A percentile compares a stretch with the other conserved stretches of the same genome.
Evolutionary conservation across 768 basidiomycete species (phyloP).

Genomic region (Holtermannia corniformis): DNA sequence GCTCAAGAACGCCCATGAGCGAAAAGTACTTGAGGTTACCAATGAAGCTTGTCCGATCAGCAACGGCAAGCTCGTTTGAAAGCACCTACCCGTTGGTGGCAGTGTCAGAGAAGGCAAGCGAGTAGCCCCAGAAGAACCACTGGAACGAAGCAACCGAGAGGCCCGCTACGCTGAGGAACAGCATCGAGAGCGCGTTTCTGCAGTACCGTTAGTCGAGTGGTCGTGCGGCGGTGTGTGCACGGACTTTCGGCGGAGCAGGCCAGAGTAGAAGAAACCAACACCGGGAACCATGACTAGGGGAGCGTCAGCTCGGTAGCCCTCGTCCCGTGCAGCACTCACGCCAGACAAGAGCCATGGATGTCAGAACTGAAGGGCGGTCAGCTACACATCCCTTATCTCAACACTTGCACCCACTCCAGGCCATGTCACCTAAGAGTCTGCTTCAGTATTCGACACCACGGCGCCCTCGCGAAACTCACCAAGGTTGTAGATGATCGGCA

Average conservation of each 20-base stretch:
- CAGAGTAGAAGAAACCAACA: conserved; percentile 41
- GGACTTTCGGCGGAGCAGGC: conserved; percentile 42
- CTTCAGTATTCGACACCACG: neutral
- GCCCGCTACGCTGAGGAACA: conserved; percentile 41
- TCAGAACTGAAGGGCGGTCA: neutral
- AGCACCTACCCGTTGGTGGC: no score
- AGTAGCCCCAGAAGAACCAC: conserved; percentile 82
- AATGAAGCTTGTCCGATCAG: conserved; percentile 50
- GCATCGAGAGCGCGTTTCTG: conserved; percentile 46
- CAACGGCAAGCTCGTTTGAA: neutral
- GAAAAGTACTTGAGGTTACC: conserved; percentile 77
- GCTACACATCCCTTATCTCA: neutral
- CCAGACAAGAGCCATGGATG: neutral
- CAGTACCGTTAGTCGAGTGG: no score
- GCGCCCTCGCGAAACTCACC: conserved; percentile 8
- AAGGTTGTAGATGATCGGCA: conserved; percentile 30
- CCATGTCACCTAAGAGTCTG: conserved; percentile 22
- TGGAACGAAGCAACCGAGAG: conserved; percentile 41
- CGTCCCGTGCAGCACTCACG: neutral
- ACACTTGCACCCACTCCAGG: conserved; percentile 26
- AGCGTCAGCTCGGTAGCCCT: neutral
- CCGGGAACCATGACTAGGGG: conserved; percentile 40
- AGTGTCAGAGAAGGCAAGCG: conserved; percentile 70
- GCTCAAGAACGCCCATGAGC: conserved; percentile 58
- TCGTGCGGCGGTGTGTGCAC: no score